Base-by-base conservation (phyloP, 2,329 filamentous ascomycete genomes). In the Trichoderma polysporum region DNA sequence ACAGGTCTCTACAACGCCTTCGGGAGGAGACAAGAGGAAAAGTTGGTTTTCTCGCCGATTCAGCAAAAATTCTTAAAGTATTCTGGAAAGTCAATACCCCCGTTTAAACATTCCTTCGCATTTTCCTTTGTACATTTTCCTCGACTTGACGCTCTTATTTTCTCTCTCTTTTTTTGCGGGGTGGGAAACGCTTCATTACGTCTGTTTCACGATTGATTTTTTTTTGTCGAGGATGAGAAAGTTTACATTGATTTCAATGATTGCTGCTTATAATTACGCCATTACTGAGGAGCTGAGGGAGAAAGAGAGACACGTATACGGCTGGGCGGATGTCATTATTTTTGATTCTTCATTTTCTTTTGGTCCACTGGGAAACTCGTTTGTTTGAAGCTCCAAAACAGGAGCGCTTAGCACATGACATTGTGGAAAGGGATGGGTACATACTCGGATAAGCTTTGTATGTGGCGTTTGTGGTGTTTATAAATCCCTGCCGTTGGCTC, bases 1-100 rank as follows among this genome's bases (percentile, higher is more conserved):
- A 63, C 75, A 77, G 68, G 68, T 76, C 66, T 70, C 72, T 19
- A 39, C 72, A 31, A 72, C 73, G 57, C 73, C 68, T 25, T 61
- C 39, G 15, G 58, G 72, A 22, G 75, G 75, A 13, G 90, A 93
- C 68, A 97, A 97, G 84, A 86, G 91, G 70, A 94, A 93, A 85
- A 95, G 93, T 76, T 97, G 94, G 93, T 89, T 98, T 74, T 88
- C 91, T 75, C 88, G 89, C 73, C 86, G 89, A 65, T 95, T 97
- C 78, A 95, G 91, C 83, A 93, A 84, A 75, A 79, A 79, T 33
- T 76, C 77, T 13, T 68, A 58, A 45, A 61, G 60, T 41, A 49
- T 52, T 37, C 45, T 45, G 47, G 45, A 60, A 52, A 45, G 22
- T 33, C 17, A 57, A 49, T 45, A 56, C 49, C 47, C 33, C 45